Base-by-base conservation (phyloP, 2,329 filamentous ascomycete genomes). In the Aureobasidium namibiae region DNA sequence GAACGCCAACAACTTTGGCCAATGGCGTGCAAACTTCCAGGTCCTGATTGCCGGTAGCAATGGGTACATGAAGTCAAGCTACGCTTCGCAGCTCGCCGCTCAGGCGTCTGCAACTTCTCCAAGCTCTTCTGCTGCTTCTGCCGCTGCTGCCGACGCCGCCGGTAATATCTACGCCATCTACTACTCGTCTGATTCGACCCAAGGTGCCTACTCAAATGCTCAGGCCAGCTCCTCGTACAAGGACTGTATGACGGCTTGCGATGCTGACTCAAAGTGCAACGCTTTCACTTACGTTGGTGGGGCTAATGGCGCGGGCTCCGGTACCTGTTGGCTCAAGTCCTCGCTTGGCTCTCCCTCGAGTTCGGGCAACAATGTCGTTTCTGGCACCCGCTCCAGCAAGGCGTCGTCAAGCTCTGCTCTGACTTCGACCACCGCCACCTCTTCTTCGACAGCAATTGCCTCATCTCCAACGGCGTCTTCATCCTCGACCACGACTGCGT, bases 41-140 rank as follows among this genome's bases (percentile, higher is more conserved):
- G 67, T 70, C 38, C 61, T 70, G 49, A 68, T 71, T 50, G 69
- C 66, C 36, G 69, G 63, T 7, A 66, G 63, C 49, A 71, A 72
- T 61, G 69, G 69, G 26, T 70, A 71, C 63, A 63, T 68, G 23
- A 48, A 42, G 18, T 42, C 39, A 7, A n/a, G n/a, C 10, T 53
- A 41, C 11, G 49, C 49, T 16, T 31, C 48, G 7, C 11, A 24
- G n/a, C 49, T 53, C 16, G 34, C 49, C 61, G 61, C 24, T 31
- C 60, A 24, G 45, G 61, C 2, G 53, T 57, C 34, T 49, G 52
- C 36, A 45, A 63, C 50, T 42, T 45, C 39, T 11, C 18, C 53
- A 1, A 33, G 34, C 24, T 42, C 54, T 5, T 36, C 42, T 48
- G 23, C 9, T 4, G 41, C 54, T 46, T 10, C 29, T 6, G 14